Conservation (phyloP, 805 yeast species). For the Peterozyma xylosa region DNA sequence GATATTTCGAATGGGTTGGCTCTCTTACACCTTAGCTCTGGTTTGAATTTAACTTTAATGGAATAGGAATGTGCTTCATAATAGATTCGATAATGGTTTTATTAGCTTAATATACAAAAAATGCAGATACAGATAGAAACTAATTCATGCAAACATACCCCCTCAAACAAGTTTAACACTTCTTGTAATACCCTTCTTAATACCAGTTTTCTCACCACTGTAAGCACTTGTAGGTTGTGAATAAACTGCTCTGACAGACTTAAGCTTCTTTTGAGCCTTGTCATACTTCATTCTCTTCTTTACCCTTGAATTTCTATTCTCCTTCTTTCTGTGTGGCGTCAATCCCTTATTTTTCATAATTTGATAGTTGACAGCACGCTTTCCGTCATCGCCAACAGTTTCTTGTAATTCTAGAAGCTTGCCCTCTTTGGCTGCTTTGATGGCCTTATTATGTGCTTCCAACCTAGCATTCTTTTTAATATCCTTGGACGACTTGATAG, state of each 20-base stretch:
- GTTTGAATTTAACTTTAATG: too few relatives aligned
- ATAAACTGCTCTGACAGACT: constrained; percentile 86
- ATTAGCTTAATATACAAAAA: too few relatives aligned
- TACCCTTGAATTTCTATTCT: constrained; percentile 90
- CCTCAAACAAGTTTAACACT: constrained; percentile 63
- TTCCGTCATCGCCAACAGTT: constrained; percentile 68
- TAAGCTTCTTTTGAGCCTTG: constrained; percentile 87
- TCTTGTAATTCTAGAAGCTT: constrained; percentile 66
- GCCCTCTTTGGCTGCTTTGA: constrained; percentile 78
- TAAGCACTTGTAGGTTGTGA: constrained; percentile 70
- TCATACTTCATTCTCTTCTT: constrained; percentile 98
- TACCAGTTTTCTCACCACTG: constrained; percentile 95
- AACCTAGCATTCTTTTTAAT: constrained; percentile 47
- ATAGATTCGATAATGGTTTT: too few relatives aligned
- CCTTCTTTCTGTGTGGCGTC: constrained; percentile 89
- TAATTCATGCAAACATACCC: neutral
- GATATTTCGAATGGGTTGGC: too few relatives aligned
- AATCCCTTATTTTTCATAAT: constrained; percentile 94
- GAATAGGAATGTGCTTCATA: neutral
- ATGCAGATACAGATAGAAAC: neutral
- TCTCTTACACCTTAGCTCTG: too few relatives aligned
- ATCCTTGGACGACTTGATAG: constrained; percentile 38
- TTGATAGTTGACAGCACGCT: constrained; percentile 92
- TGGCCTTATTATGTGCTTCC: constrained; percentile 62
- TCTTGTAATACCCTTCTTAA: constrained; percentile 86